Conservation (phyloP, 345 rosid genomes). For the Ricinus communis region DNA sequence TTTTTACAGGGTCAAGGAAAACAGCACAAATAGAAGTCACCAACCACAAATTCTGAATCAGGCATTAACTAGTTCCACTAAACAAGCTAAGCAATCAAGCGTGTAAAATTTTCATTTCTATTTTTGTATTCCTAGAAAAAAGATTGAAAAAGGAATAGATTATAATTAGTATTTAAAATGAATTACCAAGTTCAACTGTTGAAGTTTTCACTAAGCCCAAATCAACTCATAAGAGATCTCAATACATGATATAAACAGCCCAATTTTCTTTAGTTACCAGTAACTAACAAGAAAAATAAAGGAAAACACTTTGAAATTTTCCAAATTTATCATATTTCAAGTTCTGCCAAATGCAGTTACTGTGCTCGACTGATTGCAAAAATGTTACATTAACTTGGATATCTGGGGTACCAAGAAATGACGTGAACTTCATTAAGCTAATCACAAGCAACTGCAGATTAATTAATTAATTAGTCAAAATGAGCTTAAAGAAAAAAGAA, state of each 20-base stretch:
- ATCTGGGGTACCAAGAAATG: background rate
- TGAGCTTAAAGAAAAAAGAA: slow-evolving; percentile 10
- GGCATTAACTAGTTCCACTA: background rate
- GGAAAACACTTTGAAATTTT: background rate
- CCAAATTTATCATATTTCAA: background rate
- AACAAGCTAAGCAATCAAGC: background rate
- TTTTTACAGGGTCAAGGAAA: slow-evolving; percentile 37
- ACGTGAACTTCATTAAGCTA: background rate
- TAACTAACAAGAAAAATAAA: background rate
- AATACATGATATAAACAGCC: background rate
- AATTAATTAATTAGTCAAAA: background rate
- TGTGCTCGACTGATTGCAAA: background rate
- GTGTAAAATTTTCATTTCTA: background rate
- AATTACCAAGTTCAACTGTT: background rate
- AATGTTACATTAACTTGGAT: background rate
- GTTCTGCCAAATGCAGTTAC: background rate
- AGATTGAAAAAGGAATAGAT: background rate
- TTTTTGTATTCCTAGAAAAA: background rate
- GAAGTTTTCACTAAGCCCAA: background rate
- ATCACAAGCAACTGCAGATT: slow-evolving; percentile 4
- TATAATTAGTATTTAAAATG: no score
- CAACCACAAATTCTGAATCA: background rate
- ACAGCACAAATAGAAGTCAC: background rate
- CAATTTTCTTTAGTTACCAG: background rate
- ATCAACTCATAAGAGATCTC: background rate